Evolutionary conservation across 2,329 filamentous ascomycete genomes (phyloP).

Genomic region (Byssochlamys sp.): DNA sequence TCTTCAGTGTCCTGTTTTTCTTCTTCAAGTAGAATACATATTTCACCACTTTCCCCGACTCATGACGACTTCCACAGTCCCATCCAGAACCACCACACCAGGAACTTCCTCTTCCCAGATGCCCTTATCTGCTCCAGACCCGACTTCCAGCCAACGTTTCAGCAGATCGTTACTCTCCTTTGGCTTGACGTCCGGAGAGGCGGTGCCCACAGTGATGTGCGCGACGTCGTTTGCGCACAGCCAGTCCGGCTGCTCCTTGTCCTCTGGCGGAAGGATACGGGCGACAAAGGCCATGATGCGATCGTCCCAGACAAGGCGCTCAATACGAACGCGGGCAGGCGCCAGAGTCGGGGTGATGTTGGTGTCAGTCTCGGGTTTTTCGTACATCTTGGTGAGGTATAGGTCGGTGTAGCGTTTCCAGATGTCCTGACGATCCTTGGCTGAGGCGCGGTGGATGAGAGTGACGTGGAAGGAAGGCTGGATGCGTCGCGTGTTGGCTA

Average conservation of each 20-base stretch:
- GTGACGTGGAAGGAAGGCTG: constrained; percentile 90
- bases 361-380: constrained; percentile 15
- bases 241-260: constrained; percentile 44
- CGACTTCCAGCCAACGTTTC: constrained; percentile 59
- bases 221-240: constrained; percentile 67
- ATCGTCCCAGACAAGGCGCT: constrained; percentile 68
- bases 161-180: constrained; percentile 88
- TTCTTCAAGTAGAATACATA: too few relatives aligned
- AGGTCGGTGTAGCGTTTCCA: constrained; percentile 66
- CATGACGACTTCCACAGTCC: constrained; percentile 45
- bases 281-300: constrained; percentile 87
- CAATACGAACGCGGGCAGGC: constrained; percentile 43
- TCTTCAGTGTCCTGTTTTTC: too few relatives aligned
- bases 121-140: constrained; percentile 41
- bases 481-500: constrained; percentile 63
- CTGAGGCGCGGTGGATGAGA: constrained; percentile 67
- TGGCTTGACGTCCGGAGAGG: constrained; percentile 65
- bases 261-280: constrained; percentile 44
- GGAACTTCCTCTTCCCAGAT: constrained; percentile 47
- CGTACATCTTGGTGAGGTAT: constrained; percentile 35
- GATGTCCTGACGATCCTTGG: constrained; percentile 53
- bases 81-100: constrained; percentile 47
- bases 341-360: constrained; percentile 24
- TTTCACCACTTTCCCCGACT: constrained; percentile 10
- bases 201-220: constrained; percentile 84